Conservation (phyloP, 1,284 basidiomycete species). For the Porogramme epimiltina region DNA sequence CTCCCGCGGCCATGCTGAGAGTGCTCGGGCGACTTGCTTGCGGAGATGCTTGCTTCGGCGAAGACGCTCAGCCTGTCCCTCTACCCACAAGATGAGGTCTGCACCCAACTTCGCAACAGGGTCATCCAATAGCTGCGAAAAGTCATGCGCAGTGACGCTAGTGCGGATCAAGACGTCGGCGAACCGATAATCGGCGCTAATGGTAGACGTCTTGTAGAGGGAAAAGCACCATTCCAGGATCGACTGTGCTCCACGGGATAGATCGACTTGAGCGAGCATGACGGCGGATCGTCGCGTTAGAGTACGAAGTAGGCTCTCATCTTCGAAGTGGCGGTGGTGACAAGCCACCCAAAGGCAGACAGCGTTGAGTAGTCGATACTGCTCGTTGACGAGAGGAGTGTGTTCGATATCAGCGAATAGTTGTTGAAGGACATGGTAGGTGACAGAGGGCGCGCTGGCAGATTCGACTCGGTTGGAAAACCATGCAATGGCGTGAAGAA, state of each 20-base stretch:
- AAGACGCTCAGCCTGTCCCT: conserved; percentile 49
- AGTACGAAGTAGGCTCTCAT: conserved; percentile 61
- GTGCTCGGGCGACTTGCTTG: conserved; percentile 51
- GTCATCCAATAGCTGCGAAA: conserved; percentile 36
- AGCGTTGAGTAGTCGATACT: conserved; percentile 75
- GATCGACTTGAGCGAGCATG: conserved; percentile 69
- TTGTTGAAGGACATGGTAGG: conserved; percentile 78
- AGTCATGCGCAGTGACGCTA: conserved; percentile 58
- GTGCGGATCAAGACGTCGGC: conserved; percentile 71
- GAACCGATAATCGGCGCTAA: conserved; percentile 49
- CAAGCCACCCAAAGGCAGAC: conserved; percentile 75
- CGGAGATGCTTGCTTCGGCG: conserved; percentile 40
- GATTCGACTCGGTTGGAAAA: conserved; percentile 41
- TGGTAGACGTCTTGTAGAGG: conserved; percentile 38
- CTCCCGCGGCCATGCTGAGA: conserved; percentile 73
- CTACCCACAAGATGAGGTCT: conserved; percentile 65
- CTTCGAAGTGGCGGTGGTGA: conserved; percentile 54
- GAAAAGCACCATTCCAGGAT: conserved; percentile 79
- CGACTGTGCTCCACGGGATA: conserved; percentile 69
- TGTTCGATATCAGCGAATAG: conserved; percentile 70
- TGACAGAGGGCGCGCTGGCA: conserved; percentile 49
- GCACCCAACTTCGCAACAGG: conserved; percentile 39
- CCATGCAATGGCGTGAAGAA: conserved; percentile 66
- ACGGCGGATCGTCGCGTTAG: conserved; percentile 70
- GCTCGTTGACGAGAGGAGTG: conserved; percentile 85